Conservation (phyloP, 495 filamentous ascomycete genomes). For the Beverwykella pulmonaria region DNA sequence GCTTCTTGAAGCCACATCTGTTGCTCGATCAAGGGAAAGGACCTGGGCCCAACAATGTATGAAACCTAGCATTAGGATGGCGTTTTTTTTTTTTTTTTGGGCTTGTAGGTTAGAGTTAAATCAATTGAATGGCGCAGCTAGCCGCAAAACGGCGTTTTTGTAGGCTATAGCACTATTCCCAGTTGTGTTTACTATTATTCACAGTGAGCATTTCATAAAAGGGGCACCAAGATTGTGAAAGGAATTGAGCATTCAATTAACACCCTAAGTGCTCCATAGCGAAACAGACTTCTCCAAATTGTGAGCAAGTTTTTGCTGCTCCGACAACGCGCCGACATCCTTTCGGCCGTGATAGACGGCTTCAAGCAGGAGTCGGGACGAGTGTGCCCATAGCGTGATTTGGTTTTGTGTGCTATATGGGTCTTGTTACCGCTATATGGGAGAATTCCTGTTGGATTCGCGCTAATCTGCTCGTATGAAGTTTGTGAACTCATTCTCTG, state of each 20-base stretch:
- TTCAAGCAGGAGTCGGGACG: neutral
- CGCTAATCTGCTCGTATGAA: neutral
- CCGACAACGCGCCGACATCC: neutral
- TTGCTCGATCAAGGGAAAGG: constrained; percentile 72
- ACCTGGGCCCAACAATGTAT: constrained; percentile 34
- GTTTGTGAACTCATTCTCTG: too few species aligned
- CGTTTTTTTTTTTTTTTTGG: neutral
- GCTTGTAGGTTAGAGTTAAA: neutral
- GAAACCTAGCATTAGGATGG: constrained; percentile 5
- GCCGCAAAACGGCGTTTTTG: constrained; percentile 2
- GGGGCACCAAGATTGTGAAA: too few species aligned
- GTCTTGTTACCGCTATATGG: neutral
- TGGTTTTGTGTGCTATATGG: neutral
- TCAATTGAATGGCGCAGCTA: neutral
- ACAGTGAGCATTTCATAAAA: neutral
- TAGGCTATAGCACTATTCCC: neutral
- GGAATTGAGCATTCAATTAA: too few species aligned
- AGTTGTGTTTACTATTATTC: neutral
- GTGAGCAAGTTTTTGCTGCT: too few species aligned
- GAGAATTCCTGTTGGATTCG: neutral
- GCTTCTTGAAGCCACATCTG: constrained; percentile 92
- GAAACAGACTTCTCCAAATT: too few species aligned
- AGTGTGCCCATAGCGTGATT: neutral
- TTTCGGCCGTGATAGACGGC: neutral
- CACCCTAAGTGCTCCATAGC: neutral